Evolutionary conservation across 768 basidiomycete species (phyloP).

Genomic region (Russula earlei): DNA sequence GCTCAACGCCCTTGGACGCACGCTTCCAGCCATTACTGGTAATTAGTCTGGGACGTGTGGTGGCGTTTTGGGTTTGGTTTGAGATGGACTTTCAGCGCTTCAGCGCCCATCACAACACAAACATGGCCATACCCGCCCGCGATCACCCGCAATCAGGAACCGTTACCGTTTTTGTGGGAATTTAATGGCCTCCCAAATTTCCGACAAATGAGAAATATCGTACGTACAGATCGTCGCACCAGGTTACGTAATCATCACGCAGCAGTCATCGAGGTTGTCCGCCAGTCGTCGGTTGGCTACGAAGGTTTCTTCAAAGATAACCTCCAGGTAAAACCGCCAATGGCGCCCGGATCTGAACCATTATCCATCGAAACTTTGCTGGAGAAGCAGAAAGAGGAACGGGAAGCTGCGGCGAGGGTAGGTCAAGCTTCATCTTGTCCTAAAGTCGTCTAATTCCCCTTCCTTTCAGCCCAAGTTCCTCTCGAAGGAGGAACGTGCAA

Average conservation of each 20-base stretch:
- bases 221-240: too few relatives aligned
- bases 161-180: too few relatives aligned
- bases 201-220: too few relatives aligned
- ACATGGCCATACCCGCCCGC: neutral
- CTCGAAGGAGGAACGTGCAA: constrained; percentile 84
- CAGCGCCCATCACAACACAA: neutral
- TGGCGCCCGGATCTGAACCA: constrained; percentile 51
- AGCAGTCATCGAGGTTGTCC: neutral
- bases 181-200: too few relatives aligned
- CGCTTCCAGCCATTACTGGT: too few relatives aligned
- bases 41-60: too few relatives aligned
- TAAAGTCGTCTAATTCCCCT: constrained; percentile 3
- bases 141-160: neutral
- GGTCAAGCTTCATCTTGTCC: constrained; percentile 2
- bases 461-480: constrained; percentile 81
- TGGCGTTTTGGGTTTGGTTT: too few relatives aligned
- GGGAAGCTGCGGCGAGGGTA: constrained; percentile 86
- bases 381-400: constrained; percentile 79
- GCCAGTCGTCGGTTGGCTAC: neutral
- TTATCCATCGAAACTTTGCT: constrained; percentile 84
- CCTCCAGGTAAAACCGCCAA: constrained; percentile 23
- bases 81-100: neutral
- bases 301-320: neutral
- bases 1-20: too few relatives aligned
- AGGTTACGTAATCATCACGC: neutral